These are phyloP conservation scores for Caryopteris hybrid DNA, from an alignment of 305 asterid species.

Conservation along the genomic window DNA sequence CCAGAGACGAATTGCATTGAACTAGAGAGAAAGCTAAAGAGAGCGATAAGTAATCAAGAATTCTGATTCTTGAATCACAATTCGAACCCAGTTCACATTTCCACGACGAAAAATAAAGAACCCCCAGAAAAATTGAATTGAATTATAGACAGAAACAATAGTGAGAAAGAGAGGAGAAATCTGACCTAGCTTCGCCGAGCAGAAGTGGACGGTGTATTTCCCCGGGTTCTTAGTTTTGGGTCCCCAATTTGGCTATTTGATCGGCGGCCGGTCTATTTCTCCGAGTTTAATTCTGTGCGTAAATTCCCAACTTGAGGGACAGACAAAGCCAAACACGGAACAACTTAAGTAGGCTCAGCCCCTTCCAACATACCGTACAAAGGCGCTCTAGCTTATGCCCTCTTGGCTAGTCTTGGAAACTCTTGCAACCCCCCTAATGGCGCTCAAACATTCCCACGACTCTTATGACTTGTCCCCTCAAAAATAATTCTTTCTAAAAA, in stretches of 20 bases:
- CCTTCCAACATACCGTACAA: constrained; percentile 17
- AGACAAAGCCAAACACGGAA: constrained; percentile 44
- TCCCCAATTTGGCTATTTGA: constrained; percentile 29
- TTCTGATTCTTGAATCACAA: constrained; percentile 17
- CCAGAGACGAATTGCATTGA: constrained; percentile 18
- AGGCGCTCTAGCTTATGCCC: no score
- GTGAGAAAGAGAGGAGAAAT: constrained; percentile 12
- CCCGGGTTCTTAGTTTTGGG: background rate
- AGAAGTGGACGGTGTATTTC: constrained; percentile 19
- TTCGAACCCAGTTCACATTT: constrained; percentile 26
- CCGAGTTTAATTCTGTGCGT: constrained; percentile 13
- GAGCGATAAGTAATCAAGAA: background rate
- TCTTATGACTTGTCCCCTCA: no score
- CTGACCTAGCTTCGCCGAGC: constrained; percentile 41
- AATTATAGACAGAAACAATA: constrained; percentile 14
- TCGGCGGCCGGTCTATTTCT: constrained; percentile 25
- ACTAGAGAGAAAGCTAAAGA: background rate
- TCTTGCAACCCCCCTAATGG: no score
- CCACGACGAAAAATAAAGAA: constrained; percentile 13
- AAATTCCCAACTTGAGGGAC: constrained; percentile 19
- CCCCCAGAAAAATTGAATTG: constrained; percentile 27
- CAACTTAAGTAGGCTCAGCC: constrained; percentile 9
- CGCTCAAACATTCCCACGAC: no score
- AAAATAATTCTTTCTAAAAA: no score
- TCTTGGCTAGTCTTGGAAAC: no score